phyloP scores from a whole-genome alignment of 257 asterid species.

The Solanum raphanifolium region DNA sequence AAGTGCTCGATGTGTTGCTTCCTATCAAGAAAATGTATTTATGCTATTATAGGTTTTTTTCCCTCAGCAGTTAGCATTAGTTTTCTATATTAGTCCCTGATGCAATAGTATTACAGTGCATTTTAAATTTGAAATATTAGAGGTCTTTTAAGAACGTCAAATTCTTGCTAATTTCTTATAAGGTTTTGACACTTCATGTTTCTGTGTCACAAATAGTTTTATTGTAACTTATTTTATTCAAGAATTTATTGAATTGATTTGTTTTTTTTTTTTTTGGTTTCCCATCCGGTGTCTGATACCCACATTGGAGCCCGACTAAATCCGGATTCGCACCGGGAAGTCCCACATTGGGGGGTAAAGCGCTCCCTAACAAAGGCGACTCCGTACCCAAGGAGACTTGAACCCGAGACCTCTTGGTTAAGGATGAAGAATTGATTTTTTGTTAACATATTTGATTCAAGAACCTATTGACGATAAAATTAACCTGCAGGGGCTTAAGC shows the following conservation, averaged over 20 bases:
- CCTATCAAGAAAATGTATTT: background rate
- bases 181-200: background rate
- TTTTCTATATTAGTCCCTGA: background rate
- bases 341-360: no score
- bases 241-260: background rate
- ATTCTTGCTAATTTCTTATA: background rate
- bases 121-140: background rate
- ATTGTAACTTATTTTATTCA: background rate
- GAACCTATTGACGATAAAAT: background rate
- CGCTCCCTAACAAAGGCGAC: no score
- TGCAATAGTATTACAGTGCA: background rate
- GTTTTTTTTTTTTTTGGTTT: no score
- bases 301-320: no score
- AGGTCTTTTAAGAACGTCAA: background rate
- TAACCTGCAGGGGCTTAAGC: background rate
- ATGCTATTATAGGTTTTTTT: background rate
- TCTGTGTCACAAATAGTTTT: background rate
- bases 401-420: no score
- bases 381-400: no score
- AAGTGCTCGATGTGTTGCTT: background rate
- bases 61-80: background rate
- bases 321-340: no score
- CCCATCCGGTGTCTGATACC: no score
- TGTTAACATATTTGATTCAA: background rate
- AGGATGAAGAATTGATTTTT: background rate